Evolutionary conservation across 345 rosid species (phyloP).

Genomic region (Moricandia moricandioides): DNA sequence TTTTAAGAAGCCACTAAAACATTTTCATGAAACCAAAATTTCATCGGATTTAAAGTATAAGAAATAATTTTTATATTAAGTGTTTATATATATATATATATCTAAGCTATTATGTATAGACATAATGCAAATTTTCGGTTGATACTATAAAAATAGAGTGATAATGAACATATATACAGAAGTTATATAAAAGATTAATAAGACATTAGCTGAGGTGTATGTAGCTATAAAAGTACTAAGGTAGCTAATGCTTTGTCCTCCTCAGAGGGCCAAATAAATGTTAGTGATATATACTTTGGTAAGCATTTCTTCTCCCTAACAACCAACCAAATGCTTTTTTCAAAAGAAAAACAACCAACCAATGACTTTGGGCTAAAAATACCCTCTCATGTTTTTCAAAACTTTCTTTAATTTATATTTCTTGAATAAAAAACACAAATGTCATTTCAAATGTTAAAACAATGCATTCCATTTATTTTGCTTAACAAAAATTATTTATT

Average conservation of each 20-base stretch:
- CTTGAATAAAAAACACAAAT: background rate
- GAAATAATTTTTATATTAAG: no score
- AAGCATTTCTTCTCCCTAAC: slow-evolving; percentile 65
- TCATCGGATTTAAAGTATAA: no score
- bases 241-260: slow-evolving; percentile 22
- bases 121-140: no score
- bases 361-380: slow-evolving; percentile 35
- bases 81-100: no score
- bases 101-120: no score
- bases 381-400: slow-evolving; percentile 33
- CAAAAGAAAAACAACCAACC: no score
- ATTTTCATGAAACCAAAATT: no score
- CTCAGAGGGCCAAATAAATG: slow-evolving; percentile 44
- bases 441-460: slow-evolving; percentile 33
- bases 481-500: slow-evolving; percentile 46
- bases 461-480: slow-evolving; percentile 23
- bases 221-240: slow-evolving; percentile 12
- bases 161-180: background rate
- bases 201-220: slow-evolving; percentile 9
- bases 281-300: slow-evolving; percentile 38
- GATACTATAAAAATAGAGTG: background rate
- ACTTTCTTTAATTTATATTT: slow-evolving; percentile 28
- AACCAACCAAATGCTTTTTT: slow-evolving; percentile 52
- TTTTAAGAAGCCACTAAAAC: no score
- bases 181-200: background rate